A percentile compares a stretch with the other conserved stretches of the same genome.
These are phyloP conservation scores for Dictyostelium capitatum DNA, from an alignment of 78 protist species.

Conservation along the genomic window DNA sequence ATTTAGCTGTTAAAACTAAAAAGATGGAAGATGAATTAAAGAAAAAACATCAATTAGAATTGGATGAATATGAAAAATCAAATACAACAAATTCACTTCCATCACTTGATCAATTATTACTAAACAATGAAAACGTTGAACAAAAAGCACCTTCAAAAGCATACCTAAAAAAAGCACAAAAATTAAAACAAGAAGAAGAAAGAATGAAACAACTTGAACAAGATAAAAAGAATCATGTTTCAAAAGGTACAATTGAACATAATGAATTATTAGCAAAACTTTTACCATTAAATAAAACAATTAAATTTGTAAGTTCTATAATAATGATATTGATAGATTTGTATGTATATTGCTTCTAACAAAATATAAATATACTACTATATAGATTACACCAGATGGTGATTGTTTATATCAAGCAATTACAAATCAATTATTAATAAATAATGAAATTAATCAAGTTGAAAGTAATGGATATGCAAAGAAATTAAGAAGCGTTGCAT, in stretches of 20 bases:
- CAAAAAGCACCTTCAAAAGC: slow-evolving; percentile 48
- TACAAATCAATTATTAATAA: slow-evolving; percentile 51
- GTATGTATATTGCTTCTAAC: neutral
- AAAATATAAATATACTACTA: neutral
- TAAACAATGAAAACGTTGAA: neutral
- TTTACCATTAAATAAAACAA: slow-evolving; percentile 34
- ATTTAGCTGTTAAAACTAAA: slow-evolving; percentile 39
- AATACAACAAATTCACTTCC: neutral
- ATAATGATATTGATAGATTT: neutral
- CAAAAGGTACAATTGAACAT: slow-evolving; percentile 48
- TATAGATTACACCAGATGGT: slow-evolving; percentile 74
- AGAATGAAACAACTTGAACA: slow-evolving; percentile 64
- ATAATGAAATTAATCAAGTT: slow-evolving; percentile 24
- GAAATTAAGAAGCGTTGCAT: slow-evolving; percentile 46
- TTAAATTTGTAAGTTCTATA: slow-evolving; percentile 65
- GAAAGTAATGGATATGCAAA: slow-evolving; percentile 31
- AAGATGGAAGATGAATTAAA: slow-evolving; percentile 72
- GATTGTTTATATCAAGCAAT: slow-evolving; percentile 80
- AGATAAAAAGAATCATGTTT: slow-evolving; percentile 59
- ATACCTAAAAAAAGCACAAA: slow-evolving; percentile 39
- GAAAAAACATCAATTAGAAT: slow-evolving; percentile 53
- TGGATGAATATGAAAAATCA: slow-evolving; percentile 27
- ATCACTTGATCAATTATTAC: neutral
- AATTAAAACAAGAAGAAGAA: slow-evolving; percentile 49
- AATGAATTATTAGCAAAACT: slow-evolving; percentile 50